Evolutionary conservation across 148 eudicot species (phyloP), one percentile per base, ranked within the genome.

Genomic region (Camellia lanceoleosa): DNA sequence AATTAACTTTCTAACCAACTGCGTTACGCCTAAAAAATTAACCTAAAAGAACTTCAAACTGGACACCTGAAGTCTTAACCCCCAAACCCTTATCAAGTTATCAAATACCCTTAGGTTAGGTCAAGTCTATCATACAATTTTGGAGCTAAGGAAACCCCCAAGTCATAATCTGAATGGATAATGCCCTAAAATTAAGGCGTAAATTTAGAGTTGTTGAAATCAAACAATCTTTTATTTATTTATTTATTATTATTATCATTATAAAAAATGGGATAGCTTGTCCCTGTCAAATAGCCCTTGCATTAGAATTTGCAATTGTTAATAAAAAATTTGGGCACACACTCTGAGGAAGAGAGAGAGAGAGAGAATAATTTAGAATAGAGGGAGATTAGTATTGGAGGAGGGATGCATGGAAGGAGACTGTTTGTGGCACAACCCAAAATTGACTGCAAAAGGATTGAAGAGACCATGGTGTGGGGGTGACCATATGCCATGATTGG

Each of bases 341-440:
- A 7, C 38, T 30, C 38, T 30, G 38, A 30, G 38, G 38, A 30
- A 30, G 13, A 67, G n/a, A 14, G 5, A 56, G 41, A 68, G 46
- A 16, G 44, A 1, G 41, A 7, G 54, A 47, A 49, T 7, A 15
- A 67, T 41, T 66, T 10, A 2, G 2, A 42, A 16, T 47, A n/a
- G 7, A 9, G 4, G 38, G 52, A 5, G 60, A 64, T 64, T 75
- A 78, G 80, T 56, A 79, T 41, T 54, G 74, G 71, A 79, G 58
- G 85, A 83, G 89, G 89, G 89, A 86, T 83, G 79, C 89, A 79
- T 52, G 86, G 86, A 61, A 79, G 79, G 78, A 41, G 6, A 81
- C 38, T 30, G 38, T 30, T 30, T 30, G 38, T 30, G 38, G 38
- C 38, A 30, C 38, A 30, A 30, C 38, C 38, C 79, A 73, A 78